These are phyloP conservation scores for Eudorina sp. DNA, from an alignment of 139 green algal genomes.

Conservation along the genomic window DNA sequence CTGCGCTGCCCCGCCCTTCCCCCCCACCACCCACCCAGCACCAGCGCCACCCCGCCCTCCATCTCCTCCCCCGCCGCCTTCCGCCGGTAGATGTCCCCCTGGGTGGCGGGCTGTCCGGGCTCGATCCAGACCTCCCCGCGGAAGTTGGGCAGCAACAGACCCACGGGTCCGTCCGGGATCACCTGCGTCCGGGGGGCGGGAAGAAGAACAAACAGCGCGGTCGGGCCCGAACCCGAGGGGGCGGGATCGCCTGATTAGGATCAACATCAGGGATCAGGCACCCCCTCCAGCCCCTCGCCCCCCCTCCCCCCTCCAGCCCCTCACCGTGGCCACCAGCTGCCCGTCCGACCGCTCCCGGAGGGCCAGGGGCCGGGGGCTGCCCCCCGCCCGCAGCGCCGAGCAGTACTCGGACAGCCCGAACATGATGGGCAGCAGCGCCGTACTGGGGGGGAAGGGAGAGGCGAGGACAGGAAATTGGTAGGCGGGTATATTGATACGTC, in stretches of 20 bases:
- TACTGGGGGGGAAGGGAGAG: slow-evolving; percentile 49
- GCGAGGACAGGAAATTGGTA: too few species aligned
- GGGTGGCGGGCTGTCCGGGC: slow-evolving; percentile 70
- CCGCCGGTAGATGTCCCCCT: slow-evolving; percentile 66
- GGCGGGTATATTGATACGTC: too few species aligned
- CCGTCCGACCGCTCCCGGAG: slow-evolving; percentile 31
- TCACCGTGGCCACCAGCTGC: slow-evolving; percentile 49
- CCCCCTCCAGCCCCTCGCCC: neutral
- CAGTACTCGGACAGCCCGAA: slow-evolving; percentile 70
- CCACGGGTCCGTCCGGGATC: slow-evolving; percentile 31
- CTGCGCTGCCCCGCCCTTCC: neutral
- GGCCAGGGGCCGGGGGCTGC: slow-evolving; percentile 40
- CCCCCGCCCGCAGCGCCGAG: slow-evolving; percentile 63
- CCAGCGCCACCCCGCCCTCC: slow-evolving; percentile 65
- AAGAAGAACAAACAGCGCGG: too few species aligned
- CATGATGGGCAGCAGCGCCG: slow-evolving; percentile 55
- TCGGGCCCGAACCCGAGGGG: too few species aligned
- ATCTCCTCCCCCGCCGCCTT: slow-evolving; percentile 55
- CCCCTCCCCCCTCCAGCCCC: neutral
- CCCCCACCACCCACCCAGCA: slow-evolving; percentile 63
- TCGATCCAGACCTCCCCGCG: slow-evolving; percentile 80
- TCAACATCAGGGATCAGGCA: neutral
- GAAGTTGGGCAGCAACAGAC: slow-evolving; percentile 57
- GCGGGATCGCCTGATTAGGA: too few species aligned
- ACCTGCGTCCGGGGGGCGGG: slow-evolving; percentile 11